These are phyloP conservation scores for Suhomyces anneliseae DNA, from an alignment of 1,139 yeast genomes.

Conservation along the genomic window DNA sequence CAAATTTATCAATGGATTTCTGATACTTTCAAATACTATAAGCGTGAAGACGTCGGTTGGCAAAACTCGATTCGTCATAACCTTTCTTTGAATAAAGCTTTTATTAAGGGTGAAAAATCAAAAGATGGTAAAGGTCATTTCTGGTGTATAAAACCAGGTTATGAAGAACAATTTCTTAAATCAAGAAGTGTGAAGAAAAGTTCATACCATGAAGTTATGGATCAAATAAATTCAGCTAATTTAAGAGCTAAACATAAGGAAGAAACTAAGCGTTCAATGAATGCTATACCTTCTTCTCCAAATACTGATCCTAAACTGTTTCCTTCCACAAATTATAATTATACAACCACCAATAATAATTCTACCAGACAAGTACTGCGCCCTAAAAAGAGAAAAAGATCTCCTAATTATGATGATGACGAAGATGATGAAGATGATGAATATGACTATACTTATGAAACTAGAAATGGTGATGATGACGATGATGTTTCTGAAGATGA, in stretches of 20 bases:
- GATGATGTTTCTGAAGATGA: neutral
- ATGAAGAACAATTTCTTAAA: constrained; percentile 78
- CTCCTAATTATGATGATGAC: constrained; percentile 1
- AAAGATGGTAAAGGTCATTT: constrained; percentile 96
- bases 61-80: constrained; percentile 89
- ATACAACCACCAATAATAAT: neutral
- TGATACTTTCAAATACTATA: constrained; percentile 79
- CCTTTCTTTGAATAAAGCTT: constrained; percentile 81
- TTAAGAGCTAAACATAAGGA: constrained; percentile 12
- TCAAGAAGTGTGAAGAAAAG: constrained; percentile 51
- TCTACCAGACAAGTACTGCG: neutral
- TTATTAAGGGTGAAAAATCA: constrained; percentile 86
- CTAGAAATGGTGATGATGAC: constrained; percentile 9
- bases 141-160: constrained; percentile 87
- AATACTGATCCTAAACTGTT: constrained; percentile 1
- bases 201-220: constrained; percentile 48
- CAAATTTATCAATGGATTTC: constrained; percentile 95
- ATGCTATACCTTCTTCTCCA: constrained; percentile 39
- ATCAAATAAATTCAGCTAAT: constrained; percentile 31
- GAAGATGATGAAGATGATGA: constrained; percentile 10
- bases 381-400: constrained; percentile 6
- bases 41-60: constrained; percentile 90
- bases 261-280: constrained; percentile 21
- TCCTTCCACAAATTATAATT: constrained; percentile 4
- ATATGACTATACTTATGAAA: constrained; percentile 7